Conservation (phyloP, 2,329 filamentous ascomycete genomes). For the Dichotomopilus funicola region DNA sequence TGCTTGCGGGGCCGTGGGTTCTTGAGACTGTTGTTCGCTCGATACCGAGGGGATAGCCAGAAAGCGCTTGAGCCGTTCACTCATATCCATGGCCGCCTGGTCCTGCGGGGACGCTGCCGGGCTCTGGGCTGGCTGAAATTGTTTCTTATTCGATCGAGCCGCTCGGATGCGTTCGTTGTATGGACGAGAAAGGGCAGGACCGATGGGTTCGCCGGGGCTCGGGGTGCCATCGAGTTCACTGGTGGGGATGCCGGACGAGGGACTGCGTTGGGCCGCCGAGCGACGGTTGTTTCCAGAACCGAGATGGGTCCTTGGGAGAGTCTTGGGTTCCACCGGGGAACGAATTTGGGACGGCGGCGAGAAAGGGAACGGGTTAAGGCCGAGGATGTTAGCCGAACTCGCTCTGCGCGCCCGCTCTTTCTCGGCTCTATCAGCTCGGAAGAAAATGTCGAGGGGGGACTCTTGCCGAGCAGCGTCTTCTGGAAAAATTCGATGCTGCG, state of each 20-base stretch:
- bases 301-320: slow-evolving; percentile 31
- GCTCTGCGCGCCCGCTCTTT: slow-evolving; percentile 54
- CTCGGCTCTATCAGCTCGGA: slow-evolving; percentile 78
- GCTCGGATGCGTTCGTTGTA: slow-evolving; percentile 57
- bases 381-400: slow-evolving; percentile 42
- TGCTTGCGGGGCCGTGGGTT: not conserved
- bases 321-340: slow-evolving; percentile 28
- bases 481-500: slow-evolving; percentile 32
- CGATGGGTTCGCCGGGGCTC: slow-evolving; percentile 45
- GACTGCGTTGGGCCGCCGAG: slow-evolving; percentile 38
- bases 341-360: slow-evolving; percentile 42
- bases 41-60: slow-evolving; percentile 27
- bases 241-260: slow-evolving; percentile 53
- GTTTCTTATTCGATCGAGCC: slow-evolving; percentile 35
- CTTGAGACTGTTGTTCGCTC: slow-evolving; percentile 2
- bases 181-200: slow-evolving; percentile 62
- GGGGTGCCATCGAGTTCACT: slow-evolving; percentile 59
- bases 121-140: slow-evolving; percentile 8
- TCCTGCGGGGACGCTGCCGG: slow-evolving; percentile 8
- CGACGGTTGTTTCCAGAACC: slow-evolving; percentile 27
- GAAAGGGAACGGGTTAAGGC: slow-evolving; percentile 36
- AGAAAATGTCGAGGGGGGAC: slow-evolving; percentile 84
- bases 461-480: slow-evolving; percentile 41
- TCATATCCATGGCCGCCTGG: slow-evolving; percentile 29
- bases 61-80: slow-evolving; percentile 52